A percentile compares a stretch with the other conserved stretches of the same genome.
phyloP scores from a whole-genome alignment of 2,329 filamentous ascomycete species.

The Penicillium janthinellum region DNA sequence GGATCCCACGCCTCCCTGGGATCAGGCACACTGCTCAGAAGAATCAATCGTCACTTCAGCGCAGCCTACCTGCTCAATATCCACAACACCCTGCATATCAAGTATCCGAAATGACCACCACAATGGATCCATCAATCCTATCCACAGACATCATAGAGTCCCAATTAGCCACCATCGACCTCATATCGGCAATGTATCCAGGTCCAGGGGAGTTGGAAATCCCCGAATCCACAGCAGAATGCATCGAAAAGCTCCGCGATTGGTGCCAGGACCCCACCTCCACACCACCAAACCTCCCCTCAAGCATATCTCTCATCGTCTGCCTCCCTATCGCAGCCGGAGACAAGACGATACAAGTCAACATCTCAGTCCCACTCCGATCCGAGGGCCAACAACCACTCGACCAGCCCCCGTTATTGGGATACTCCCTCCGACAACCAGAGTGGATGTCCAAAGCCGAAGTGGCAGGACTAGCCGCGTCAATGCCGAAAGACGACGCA shows the following conservation, averaged over 20 bases:
- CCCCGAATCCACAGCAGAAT: slow-evolving; percentile 37
- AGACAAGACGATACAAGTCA: slow-evolving; percentile 31
- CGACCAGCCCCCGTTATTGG: slow-evolving; percentile 28
- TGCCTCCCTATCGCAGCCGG: slow-evolving; percentile 28
- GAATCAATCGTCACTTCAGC: background rate
- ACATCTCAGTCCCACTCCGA: slow-evolving; percentile 32
- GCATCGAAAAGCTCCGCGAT: slow-evolving; percentile 29
- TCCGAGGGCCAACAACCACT: slow-evolving; percentile 12
- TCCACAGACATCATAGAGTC: slow-evolving; percentile 51
- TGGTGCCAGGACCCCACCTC: slow-evolving; percentile 29
- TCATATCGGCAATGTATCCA: slow-evolving; percentile 57
- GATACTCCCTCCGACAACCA: slow-evolving; percentile 50
- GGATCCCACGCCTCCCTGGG: background rate
- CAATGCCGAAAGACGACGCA: slow-evolving; percentile 49
- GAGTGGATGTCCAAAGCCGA: slow-evolving; percentile 57
- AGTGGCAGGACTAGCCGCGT: slow-evolving; percentile 39
- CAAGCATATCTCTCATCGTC: slow-evolving; percentile 28
- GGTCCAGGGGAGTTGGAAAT: slow-evolving; percentile 44
- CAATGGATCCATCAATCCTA: slow-evolving; percentile 26
- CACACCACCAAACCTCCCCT: slow-evolving; percentile 19
- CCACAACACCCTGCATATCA: background rate
- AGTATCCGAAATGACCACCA: slow-evolving; percentile 17
- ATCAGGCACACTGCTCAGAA: background rate
- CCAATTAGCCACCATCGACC: slow-evolving; percentile 54
- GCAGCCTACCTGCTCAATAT: background rate